Conservation (phyloP, 2,329 filamentous ascomycete genomes). For the Ophiostoma triangulosporum region DNA sequence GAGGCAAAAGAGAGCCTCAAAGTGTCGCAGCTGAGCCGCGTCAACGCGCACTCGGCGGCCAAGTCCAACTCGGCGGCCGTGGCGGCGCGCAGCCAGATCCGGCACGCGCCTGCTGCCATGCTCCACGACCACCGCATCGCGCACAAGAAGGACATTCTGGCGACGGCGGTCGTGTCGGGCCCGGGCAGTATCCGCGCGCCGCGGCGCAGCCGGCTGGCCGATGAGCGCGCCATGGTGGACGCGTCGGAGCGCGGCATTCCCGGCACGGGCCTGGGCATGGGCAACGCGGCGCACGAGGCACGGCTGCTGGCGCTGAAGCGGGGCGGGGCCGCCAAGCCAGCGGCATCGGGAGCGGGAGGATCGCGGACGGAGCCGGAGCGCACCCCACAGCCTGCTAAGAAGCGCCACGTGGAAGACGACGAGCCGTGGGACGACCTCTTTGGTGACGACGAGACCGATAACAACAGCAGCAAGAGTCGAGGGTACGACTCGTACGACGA, state of each 20-base stretch:
- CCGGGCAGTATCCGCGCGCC: constrained; percentile 12
- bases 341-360: background rate
- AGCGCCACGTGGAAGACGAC: constrained; percentile 7
- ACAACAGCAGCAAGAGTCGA: constrained; percentile 9
- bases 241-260: constrained; percentile 12
- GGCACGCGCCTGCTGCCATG: constrained; percentile 39
- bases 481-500: constrained; percentile 6
- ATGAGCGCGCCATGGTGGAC: background rate
- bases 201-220: constrained; percentile 6
- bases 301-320: constrained; percentile 24
- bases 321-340: background rate
- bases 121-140: constrained; percentile 35
- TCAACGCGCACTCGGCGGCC: constrained; percentile 22
- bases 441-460: constrained; percentile 12
- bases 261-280: constrained; percentile 4
- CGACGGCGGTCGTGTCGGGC: background rate
- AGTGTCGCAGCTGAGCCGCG: constrained; percentile 32
- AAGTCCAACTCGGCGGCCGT: constrained; percentile 9
- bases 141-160: constrained; percentile 14
- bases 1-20: constrained; percentile 41
- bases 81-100: constrained; percentile 26
- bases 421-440: constrained; percentile 10
- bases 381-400: background rate
- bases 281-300: constrained; percentile 19
- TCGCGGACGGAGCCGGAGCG: too few species aligned